Base-by-base conservation (phyloP, 768 basidiomycete species). In the Gelatoporia subvermispora region DNA sequence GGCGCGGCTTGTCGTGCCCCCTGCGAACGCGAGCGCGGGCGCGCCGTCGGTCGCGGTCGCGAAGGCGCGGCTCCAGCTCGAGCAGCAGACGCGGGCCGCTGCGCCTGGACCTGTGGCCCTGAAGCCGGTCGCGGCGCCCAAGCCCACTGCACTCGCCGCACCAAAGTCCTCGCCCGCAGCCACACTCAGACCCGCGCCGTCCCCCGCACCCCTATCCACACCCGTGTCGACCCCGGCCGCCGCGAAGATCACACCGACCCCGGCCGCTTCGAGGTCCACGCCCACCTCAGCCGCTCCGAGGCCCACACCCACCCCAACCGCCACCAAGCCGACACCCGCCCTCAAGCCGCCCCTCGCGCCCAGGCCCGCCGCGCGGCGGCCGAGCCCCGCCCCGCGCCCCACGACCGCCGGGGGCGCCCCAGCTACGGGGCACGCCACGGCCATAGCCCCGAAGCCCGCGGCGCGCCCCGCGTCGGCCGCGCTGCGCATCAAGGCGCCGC, bases 401-500 rank as follows among this genome's bases (percentile, higher is more conserved):
- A 7, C 17, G 17, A 3, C n/a, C 24, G 21, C 18, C 41, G n/a
- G n/a, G n/a, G n/a, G n/a, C 37, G 23, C 35, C 13, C 35, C 44
- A 20, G 20, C 31, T 8, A 23, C 44, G 18, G 34, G 22, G 21
- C 31, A 22, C n/a, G n/a, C n/a, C 41, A 8, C 15, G 28, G 13
- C 22, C 36, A 8, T 34, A 44, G 7, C n/a, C n/a, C 23, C 41
- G 13, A 35, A 35, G 41, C 42, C 41, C 38, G 11, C 13, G 44
- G 45, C 9, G 60, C 50, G 2, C 53, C 59, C 35, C 49, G 55
- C 24, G 49, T 55, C 5, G 54, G 58, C 59, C 35, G 58, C 70
- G 31, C 68, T 67, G 43, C 67, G 76, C 35, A 69, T 74, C 54
- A 85, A 88, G 60, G 77, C 81, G n/a, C 62, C 79, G 17, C 83